Conservation (phyloP, 768 basidiomycete genomes). For the Boletus bicolor region DNA sequence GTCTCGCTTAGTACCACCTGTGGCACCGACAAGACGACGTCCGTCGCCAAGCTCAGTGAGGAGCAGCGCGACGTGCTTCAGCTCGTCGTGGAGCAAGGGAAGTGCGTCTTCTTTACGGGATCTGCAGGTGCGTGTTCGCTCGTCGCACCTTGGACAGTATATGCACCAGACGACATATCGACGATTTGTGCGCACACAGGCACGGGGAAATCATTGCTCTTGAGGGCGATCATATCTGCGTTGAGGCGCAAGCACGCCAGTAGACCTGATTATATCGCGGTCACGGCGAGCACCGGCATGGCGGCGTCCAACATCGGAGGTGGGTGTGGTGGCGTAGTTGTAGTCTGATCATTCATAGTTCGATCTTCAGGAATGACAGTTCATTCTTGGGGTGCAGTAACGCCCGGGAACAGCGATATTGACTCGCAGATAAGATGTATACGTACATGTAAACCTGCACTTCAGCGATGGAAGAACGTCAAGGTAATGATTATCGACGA, state of each 20-base stretch:
- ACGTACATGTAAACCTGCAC: constrained; percentile 50
- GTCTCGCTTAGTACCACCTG: constrained; percentile 28
- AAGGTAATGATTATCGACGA: constrained; percentile 66
- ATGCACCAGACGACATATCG: neutral
- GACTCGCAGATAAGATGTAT: constrained; percentile 50
- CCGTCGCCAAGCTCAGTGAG: constrained; percentile 43
- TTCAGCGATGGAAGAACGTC: constrained; percentile 54
- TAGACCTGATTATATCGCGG: constrained; percentile 36
- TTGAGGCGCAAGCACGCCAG: constrained; percentile 39
- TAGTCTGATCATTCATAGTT: neutral
- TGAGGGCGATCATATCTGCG: constrained; percentile 53
- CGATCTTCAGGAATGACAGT: constrained; percentile 48
- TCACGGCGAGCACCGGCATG: constrained; percentile 44
- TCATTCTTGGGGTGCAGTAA: constrained; percentile 60
- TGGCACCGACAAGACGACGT: constrained; percentile 28
- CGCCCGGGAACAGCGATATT: constrained; percentile 40
- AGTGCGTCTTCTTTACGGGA: constrained; percentile 67
- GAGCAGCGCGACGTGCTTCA: constrained; percentile 53
- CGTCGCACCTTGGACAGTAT: neutral
- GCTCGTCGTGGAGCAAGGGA: constrained; percentile 53
- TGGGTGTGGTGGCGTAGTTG: neutral
- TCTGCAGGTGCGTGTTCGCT: constrained; percentile 49
- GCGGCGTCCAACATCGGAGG: constrained; percentile 53
- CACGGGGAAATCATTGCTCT: constrained; percentile 61
- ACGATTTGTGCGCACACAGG: constrained; percentile 33